phyloP scores from a whole-genome alignment of 225 moss, liverwort and hornwort genomes.

The Polytrichum formosum region DNA sequence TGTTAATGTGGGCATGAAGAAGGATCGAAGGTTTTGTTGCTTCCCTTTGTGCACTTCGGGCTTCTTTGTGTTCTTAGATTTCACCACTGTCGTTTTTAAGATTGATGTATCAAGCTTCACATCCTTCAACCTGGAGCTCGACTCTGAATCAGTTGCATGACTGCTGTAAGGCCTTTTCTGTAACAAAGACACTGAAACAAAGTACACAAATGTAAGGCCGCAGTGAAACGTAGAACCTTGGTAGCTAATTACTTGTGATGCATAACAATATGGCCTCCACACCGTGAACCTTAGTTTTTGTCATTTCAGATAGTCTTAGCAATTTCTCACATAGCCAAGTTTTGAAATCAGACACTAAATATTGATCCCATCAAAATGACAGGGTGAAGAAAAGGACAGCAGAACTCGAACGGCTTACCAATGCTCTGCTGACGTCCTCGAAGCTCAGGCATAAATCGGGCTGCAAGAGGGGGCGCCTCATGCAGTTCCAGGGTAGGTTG shows the following conservation, averaged over 20 bases:
- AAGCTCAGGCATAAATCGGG: slow-evolving; percentile 94
- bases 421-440: slow-evolving; percentile 94
- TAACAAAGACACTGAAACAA: slow-evolving; percentile 66
- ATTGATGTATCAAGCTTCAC: slow-evolving; percentile 18
- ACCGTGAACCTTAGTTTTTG: no score
- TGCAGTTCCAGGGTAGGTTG: slow-evolving; percentile 62
- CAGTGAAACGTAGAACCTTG: not conserved
- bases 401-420: slow-evolving; percentile 28
- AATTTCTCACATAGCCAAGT: no score
- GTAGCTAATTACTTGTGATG: no score
- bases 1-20: slow-evolving; percentile 33
- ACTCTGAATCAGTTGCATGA: slow-evolving; percentile 25
- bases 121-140: slow-evolving; percentile 26
- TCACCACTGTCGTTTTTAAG: slow-evolving; percentile 6
- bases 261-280: not conserved
- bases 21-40: slow-evolving; percentile 55
- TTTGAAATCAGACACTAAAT: no score
- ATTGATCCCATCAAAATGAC: no score
- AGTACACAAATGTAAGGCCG: not conserved
- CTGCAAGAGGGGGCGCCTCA: slow-evolving; percentile 87
- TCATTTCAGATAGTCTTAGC: no score
- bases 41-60: slow-evolving; percentile 18
- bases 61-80: slow-evolving; percentile 16
- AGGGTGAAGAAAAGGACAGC: not conserved
- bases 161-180: slow-evolving; percentile 47